These are phyloP conservation scores for Aristolochia californica DNA, from an alignment of 164 flowering plant species.

Conservation along the genomic window DNA sequence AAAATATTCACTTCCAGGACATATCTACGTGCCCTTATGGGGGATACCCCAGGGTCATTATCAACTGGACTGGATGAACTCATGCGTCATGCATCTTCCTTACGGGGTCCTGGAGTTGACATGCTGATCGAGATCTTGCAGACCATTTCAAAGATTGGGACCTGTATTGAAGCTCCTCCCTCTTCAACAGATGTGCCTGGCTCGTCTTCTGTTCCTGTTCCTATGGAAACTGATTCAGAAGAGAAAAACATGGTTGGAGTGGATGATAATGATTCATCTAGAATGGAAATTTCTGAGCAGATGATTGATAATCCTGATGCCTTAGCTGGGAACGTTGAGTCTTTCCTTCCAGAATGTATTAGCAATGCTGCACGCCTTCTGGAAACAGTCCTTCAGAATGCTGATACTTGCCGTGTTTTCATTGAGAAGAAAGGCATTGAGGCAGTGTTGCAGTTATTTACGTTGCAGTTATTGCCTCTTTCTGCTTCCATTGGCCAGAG, in stretches of 20 bases:
- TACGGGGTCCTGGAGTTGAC: constrained; percentile 78
- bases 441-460: constrained; percentile 66
- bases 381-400: constrained; percentile 82
- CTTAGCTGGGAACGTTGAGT: constrained; percentile 32
- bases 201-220: constrained; percentile 37
- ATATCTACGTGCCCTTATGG: constrained; percentile 60
- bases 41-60: constrained; percentile 64
- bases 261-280: constrained; percentile 40
- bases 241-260: constrained; percentile 26
- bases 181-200: constrained; percentile 25
- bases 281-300: constrained; percentile 36
- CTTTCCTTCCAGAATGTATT: constrained; percentile 64
- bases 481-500: constrained; percentile 62
- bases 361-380: constrained; percentile 77
- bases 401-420: constrained; percentile 80
- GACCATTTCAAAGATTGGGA: constrained; percentile 53
- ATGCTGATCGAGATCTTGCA: constrained; percentile 72
- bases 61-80: constrained; percentile 84
- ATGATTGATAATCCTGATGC: constrained; percentile 42
- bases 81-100: constrained; percentile 76
- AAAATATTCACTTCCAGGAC: constrained; percentile 72
- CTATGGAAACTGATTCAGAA: constrained; percentile 82
- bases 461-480: constrained; percentile 57
- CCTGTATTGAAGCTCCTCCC: constrained; percentile 33
- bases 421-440: constrained; percentile 91